These are phyloP conservation scores for Suhomyces terraborum DNA, from an alignment of 1,139 yeast species.

Conservation along the genomic window DNA sequence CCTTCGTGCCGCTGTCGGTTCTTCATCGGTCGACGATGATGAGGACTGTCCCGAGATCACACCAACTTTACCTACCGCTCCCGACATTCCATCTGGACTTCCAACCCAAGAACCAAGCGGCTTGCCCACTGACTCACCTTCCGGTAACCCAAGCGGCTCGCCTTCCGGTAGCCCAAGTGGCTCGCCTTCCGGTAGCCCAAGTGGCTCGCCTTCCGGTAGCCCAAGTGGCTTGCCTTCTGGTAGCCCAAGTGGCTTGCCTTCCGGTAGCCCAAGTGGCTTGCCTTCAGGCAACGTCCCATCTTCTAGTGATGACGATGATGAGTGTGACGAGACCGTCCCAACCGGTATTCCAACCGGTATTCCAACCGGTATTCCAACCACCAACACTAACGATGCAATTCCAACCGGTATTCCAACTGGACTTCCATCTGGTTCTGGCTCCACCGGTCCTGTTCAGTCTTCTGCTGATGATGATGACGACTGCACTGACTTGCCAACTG, in stretches of 20 bases:
- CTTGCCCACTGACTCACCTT: background rate
- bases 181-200: background rate
- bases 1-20: constrained; percentile 3
- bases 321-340: constrained; percentile 16
- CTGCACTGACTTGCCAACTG: constrained; percentile 8
- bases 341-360: background rate
- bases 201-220: background rate
- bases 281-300: background rate
- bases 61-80: constrained; percentile 1
- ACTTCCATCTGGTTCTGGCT: too few species aligned
- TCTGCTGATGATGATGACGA: constrained; percentile 19
- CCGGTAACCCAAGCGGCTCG: background rate
- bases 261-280: constrained; percentile 1
- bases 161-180: background rate
- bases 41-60: constrained; percentile 15
- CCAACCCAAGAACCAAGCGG: constrained; percentile 1
- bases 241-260: constrained; percentile 1
- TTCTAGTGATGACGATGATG: constrained; percentile 11
- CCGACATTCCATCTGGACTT: constrained; percentile 4
- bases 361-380: constrained; percentile 3
- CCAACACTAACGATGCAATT: constrained; percentile 1
- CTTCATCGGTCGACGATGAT: constrained; percentile 15
- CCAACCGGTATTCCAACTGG: constrained; percentile 1
- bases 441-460: too few species aligned
- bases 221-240: constrained; percentile 2